phyloP scores from a whole-genome alignment of 2,329 filamentous ascomycete species.

The Venturia carpophila region DNA sequence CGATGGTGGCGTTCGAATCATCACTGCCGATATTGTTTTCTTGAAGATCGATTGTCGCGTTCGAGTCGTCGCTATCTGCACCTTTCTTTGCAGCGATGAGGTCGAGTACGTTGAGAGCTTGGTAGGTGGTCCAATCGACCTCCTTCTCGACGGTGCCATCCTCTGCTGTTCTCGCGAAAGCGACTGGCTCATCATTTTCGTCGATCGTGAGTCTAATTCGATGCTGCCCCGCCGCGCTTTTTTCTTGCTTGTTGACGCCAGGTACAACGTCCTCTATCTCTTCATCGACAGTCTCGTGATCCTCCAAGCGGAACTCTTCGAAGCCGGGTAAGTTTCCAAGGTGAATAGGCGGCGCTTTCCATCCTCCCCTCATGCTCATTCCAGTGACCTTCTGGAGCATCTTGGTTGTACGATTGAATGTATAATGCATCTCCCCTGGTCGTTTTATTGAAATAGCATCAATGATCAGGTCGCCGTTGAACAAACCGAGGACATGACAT shows the following conservation, averaged over 20 bases:
- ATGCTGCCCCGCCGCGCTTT: neutral
- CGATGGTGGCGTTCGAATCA: neutral
- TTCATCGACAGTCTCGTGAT: neutral
- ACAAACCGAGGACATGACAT: slow-evolving; percentile 1
- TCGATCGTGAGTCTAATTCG: neutral
- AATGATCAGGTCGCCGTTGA: neutral
- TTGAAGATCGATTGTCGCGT: neutral
- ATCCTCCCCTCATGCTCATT: neutral
- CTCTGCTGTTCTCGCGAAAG: neutral
- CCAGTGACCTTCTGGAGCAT: slow-evolving; percentile 4
- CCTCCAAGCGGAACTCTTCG: neutral
- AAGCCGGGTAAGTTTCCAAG: neutral
- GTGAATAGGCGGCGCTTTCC: neutral
- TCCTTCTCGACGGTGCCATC: neutral
- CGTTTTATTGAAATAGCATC: neutral
- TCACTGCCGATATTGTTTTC: neutral
- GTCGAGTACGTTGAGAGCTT: neutral
- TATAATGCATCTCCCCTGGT: slow-evolving; percentile 1
- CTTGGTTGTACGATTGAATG: neutral
- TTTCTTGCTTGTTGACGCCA: neutral
- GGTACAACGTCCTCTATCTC: neutral
- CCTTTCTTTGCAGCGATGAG: neutral
- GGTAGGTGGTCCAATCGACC: neutral
- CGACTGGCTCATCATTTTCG: neutral
- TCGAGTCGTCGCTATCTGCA: neutral